These are phyloP conservation scores for Gleditsia sinensis DNA, from an alignment of 306 rosid genomes.

Conservation along the genomic window DNA sequence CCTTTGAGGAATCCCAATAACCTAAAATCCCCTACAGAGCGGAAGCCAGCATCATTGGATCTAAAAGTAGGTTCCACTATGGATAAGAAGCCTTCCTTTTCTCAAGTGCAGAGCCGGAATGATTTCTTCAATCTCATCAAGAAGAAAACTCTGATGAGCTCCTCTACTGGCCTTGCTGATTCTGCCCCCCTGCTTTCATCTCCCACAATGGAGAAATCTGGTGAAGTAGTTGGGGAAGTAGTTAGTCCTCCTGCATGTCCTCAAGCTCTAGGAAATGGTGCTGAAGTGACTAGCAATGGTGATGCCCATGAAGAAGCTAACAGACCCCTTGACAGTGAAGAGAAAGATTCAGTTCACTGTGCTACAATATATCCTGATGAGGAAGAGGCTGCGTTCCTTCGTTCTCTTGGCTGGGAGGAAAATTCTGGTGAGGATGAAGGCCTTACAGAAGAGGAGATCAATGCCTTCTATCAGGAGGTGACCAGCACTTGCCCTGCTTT, in stretches of 20 bases:
- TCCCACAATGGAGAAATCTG: constrained; percentile 62
- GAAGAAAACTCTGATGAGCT: constrained; percentile 64
- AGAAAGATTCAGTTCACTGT: constrained; percentile 42
- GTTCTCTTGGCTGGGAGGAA: constrained; percentile 99
- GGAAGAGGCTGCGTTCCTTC: constrained; percentile 94
- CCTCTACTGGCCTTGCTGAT: constrained; percentile 56
- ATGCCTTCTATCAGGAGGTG: constrained; percentile 77
- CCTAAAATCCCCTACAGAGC: constrained; percentile 55
- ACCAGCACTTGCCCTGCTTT: constrained; percentile 26
- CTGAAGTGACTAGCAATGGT: constrained; percentile 61
- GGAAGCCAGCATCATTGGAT: constrained; percentile 67
- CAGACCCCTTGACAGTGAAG: constrained; percentile 48
- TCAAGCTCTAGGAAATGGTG: constrained; percentile 53
- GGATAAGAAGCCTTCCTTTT: constrained; percentile 81
- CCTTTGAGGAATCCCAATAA: constrained; percentile 70
- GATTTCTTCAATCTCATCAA: constrained; percentile 89
- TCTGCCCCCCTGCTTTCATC: constrained; percentile 54
- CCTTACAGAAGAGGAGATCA: constrained; percentile 96
- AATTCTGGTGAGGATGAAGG: constrained; percentile 85
- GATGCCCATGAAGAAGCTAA: constrained; percentile 55
- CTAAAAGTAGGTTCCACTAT: constrained; percentile 66
- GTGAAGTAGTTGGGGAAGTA: constrained; percentile 53
- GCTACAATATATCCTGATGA: constrained; percentile 72
- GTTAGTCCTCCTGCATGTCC: constrained; percentile 55
- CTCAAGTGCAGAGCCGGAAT: constrained; percentile 91